Evolutionary conservation across 1,284 basidiomycete genomes (phyloP), one percentile per base, ranked within the genome.

Genomic region (Ceratobasidium sp.): DNA sequence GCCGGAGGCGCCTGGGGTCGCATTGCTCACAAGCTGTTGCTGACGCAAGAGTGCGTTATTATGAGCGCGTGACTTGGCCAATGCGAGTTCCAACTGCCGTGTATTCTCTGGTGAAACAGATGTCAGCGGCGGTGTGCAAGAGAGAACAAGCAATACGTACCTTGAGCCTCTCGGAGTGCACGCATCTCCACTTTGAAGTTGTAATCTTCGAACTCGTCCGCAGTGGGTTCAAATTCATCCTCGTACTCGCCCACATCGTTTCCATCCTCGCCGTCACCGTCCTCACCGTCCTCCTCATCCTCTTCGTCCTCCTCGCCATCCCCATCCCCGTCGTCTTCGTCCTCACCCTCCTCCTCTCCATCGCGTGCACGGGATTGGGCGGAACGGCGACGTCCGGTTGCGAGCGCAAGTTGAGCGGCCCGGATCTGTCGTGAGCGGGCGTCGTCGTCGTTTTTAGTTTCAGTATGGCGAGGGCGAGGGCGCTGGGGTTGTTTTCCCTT

Each of bases 1-100:
- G 58, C 58, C 35, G 2, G 58, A 61, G n/a, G 58, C 58, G 35
- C 58, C 58, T 39, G 58, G 58, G 20, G 58, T 61, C 20, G 58
- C 35, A 37, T 37, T 28, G 15, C 10, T 37, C 58, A 42, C 23
- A 10, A 13, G 58, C 17, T 61, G 17, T 15, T n/a, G 58, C 35
- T 37, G 35, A 23, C 35, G 58, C 33, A 39, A 13, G 4, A 37
- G 15, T 20, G 39, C 23, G 15, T 61, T 20, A 17, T 61, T 15
- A 2, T 61, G 35, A 37, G 23, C 17, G 11, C 58, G 58, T 17
- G 58, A 61, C 35, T 39, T 15, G 17, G 17, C 58, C 17, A 39
- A 7, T 20, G 58, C 58, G 20, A 23, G 15, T 28, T 23, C 23
- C 4, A 61, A 23, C 20, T 37, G 33, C 7, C 58, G 58, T 10